Percentiles rank a stretch among this genome's conserved stretches.
Conservation (phyloP, 345 rosid genomes). For the Salix viminalis region DNA sequence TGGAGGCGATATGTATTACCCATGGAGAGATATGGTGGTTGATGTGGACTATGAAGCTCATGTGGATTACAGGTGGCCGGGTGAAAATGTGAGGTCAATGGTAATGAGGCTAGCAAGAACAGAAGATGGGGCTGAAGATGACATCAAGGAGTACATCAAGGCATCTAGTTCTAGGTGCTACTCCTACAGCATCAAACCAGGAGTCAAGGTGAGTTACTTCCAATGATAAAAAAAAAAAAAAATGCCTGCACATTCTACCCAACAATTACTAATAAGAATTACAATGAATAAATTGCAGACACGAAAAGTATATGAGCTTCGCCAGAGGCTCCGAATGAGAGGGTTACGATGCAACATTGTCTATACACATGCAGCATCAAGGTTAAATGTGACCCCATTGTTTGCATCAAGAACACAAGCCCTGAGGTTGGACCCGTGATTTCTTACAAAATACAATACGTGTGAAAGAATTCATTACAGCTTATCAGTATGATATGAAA, state of each 20-base stretch:
- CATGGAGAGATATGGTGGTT: conserved; percentile 71
- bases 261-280: conserved; percentile 12
- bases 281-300: conserved; percentile 40
- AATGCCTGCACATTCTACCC: neutral
- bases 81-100: conserved; percentile 60
- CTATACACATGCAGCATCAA: conserved; percentile 56
- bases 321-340: conserved; percentile 77
- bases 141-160: conserved; percentile 35
- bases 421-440: conserved; percentile 48
- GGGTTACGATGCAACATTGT: conserved; percentile 71
- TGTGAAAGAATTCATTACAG: neutral
- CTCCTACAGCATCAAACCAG: conserved; percentile 58
- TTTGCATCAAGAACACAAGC: conserved; percentile 84
- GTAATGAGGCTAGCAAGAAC: conserved; percentile 44
- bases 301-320: conserved; percentile 58
- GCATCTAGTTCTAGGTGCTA: conserved; percentile 62
- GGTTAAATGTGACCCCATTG: conserved; percentile 69
- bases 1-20: conserved; percentile 73
- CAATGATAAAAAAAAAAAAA: neutral
- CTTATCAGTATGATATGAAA: neutral
- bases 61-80: conserved; percentile 83
- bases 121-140: conserved; percentile 52
- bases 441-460: neutral
- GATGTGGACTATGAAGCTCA: conserved; percentile 71
- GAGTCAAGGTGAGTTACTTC: conserved; percentile 48